phyloP scores from a whole-genome alignment of 441 rosid genomes.

The Croton laevigatus region DNA sequence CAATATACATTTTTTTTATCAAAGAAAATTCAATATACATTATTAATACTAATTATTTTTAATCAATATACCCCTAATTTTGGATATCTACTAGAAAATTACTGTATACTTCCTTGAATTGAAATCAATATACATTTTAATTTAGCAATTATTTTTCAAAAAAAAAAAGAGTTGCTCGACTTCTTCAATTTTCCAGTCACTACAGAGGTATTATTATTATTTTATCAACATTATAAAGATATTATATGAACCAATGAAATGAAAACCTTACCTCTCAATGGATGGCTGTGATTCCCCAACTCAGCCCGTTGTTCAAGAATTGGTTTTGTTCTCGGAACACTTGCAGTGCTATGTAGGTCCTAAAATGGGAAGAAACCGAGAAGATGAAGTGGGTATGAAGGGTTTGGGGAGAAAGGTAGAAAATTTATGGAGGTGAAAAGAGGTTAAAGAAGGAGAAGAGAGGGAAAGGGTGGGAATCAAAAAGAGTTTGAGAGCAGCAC shows the following conservation, averaged over 20 bases:
- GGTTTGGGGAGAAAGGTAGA: constrained; percentile 37
- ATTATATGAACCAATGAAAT: not conserved
- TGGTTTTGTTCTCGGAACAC: constrained; percentile 49
- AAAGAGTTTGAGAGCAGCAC: constrained; percentile 39
- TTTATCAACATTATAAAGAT: not conserved
- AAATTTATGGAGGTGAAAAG: constrained; percentile 28
- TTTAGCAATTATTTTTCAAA: too few species aligned
- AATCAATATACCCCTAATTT: too few species aligned
- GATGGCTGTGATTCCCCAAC: constrained; percentile 51
- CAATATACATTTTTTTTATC: too few species aligned
- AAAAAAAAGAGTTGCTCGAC: too few species aligned
- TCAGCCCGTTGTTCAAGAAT: constrained; percentile 49
- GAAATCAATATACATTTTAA: too few species aligned
- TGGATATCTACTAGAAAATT: too few species aligned
- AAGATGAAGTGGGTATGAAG: constrained; percentile 27
- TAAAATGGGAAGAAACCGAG: constrained; percentile 29
- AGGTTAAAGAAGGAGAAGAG: constrained; percentile 9
- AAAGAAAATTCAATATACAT: too few species aligned
- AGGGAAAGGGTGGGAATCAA: constrained; percentile 32
- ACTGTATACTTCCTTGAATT: too few species aligned
- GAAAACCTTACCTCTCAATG: constrained; percentile 58
- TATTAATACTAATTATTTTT: too few species aligned
- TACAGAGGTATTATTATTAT: not conserved
- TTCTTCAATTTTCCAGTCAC: not conserved
- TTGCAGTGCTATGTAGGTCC: constrained; percentile 51